phyloP scores from a whole-genome alignment of 352 stramenopile species.

The Plasmopara viticola region DNA sequence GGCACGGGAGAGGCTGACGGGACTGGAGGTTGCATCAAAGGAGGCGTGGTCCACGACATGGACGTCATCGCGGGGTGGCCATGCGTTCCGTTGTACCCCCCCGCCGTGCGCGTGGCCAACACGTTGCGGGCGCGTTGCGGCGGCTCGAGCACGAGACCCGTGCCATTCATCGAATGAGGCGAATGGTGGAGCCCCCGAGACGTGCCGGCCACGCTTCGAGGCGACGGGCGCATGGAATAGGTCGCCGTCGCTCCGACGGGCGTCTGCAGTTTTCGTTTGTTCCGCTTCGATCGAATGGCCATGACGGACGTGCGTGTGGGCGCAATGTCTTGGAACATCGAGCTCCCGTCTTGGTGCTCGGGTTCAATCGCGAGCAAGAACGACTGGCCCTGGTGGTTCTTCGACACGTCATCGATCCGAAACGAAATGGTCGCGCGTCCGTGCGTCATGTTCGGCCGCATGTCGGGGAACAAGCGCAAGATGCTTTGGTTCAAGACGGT shows the following conservation, averaged over 20 bases:
- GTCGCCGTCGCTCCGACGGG: constrained; percentile 5
- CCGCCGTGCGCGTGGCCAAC: constrained; percentile 19
- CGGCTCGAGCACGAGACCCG: constrained; percentile 21
- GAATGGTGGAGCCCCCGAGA: constrained; percentile 29
- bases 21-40: constrained; percentile 27
- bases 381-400: constrained; percentile 95
- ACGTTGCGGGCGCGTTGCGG: constrained; percentile 29
- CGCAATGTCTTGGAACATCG: constrained; percentile 88
- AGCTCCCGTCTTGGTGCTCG: constrained; percentile 73
- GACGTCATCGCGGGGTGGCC: constrained; percentile 16
- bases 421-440: constrained; percentile 87
- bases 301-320: constrained; percentile 84
- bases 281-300: constrained; percentile 92
- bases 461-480: constrained; percentile 81
- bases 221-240: constrained; percentile 27
- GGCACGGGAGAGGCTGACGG: constrained; percentile 10
- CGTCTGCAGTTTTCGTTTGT: constrained; percentile 82
- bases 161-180: constrained; percentile 11
- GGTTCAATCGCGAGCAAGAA: constrained; percentile 89
- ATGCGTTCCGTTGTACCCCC: constrained; percentile 24
- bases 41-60: constrained; percentile 48
- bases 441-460: constrained; percentile 80
- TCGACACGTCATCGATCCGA: constrained; percentile 95
- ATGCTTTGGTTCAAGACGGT: constrained; percentile 89
- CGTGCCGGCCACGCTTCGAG: constrained; percentile 32